Conservation (phyloP, 2,329 filamentous ascomycete species). For the Aspergillus oerlinghausenensis region DNA sequence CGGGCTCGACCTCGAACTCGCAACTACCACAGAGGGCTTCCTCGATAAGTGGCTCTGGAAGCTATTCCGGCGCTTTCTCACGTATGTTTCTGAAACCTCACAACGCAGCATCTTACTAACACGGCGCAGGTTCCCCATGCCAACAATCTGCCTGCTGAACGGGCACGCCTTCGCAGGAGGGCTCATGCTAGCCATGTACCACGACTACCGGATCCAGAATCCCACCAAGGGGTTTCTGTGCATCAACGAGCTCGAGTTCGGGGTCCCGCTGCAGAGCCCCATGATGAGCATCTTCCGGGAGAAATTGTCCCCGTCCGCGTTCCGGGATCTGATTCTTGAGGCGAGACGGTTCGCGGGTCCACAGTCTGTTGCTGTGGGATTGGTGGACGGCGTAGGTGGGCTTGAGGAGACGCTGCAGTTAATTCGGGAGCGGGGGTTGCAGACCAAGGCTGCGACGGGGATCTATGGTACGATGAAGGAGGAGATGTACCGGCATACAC, state of each 20-base stretch:
- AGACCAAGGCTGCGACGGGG: constrained; percentile 58
- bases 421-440: constrained; percentile 55
- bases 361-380: constrained; percentile 60
- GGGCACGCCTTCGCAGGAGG: constrained; percentile 79
- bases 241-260: constrained; percentile 77
- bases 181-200: constrained; percentile 76
- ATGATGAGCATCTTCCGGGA: constrained; percentile 72
- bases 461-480: constrained; percentile 68
- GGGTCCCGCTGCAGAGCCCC: constrained; percentile 66
- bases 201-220: constrained; percentile 78
- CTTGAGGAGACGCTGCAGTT: constrained; percentile 60
- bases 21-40: constrained; percentile 57
- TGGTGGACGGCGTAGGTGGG: constrained; percentile 66
- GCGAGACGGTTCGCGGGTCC: constrained; percentile 61
- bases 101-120: background rate
- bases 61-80: constrained; percentile 62
- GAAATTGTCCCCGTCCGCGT: constrained; percentile 56
- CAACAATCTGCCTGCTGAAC: constrained; percentile 72
- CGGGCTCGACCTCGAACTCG: constrained; percentile 71
- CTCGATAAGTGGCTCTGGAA: constrained; percentile 58
- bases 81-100: constrained; percentile 32
- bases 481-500: constrained; percentile 68
- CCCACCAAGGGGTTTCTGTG: constrained; percentile 67
- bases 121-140: constrained; percentile 63
- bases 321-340: constrained; percentile 67